Conservation (phyloP, 2,329 filamentous ascomycete genomes). For the Magnaporthiopsis incrustans region DNA sequence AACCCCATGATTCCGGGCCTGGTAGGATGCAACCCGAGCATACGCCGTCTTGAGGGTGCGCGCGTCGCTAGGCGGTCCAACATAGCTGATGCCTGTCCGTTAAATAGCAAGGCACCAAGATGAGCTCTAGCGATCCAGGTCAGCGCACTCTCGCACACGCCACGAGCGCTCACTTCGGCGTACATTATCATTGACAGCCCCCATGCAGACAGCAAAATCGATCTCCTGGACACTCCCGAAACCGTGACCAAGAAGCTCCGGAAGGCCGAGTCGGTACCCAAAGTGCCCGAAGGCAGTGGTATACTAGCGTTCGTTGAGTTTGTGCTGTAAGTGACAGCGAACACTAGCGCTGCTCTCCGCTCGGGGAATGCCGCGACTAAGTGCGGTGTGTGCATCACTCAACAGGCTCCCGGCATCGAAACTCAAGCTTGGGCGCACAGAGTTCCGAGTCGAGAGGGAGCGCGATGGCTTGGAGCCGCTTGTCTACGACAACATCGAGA, state of each 20-base stretch:
- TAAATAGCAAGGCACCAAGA: conserved; percentile 62
- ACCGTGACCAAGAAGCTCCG: conserved; percentile 72
- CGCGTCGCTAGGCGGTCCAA: neutral
- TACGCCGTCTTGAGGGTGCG: neutral
- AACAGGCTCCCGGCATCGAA: conserved; percentile 56
- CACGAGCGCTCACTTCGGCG: neutral
- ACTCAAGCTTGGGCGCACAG: conserved; percentile 45
- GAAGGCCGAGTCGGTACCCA: conserved; percentile 74
- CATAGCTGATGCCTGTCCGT: neutral
- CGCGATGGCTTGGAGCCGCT: conserved; percentile 63
- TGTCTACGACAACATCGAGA: conserved; percentile 67
- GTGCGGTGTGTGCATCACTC: neutral
- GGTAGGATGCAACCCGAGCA: neutral
- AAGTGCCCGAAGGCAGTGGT: conserved; percentile 75
- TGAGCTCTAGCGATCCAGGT: conserved; percentile 69
- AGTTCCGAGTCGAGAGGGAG: conserved; percentile 61
- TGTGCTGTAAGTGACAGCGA: conserved; percentile 43
- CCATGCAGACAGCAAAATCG: conserved; percentile 72
- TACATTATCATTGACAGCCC: neutral
- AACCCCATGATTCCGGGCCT: conserved; percentile 81
- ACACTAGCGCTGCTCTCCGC: neutral
- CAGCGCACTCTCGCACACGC: conserved; percentile 7
- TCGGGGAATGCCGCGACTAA: neutral
- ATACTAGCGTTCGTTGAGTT: conserved; percentile 80
- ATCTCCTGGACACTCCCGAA: conserved; percentile 76